phyloP scores from a whole-genome alignment of 345 rosid genomes.

The Arabidopsis suecica region DNA sequence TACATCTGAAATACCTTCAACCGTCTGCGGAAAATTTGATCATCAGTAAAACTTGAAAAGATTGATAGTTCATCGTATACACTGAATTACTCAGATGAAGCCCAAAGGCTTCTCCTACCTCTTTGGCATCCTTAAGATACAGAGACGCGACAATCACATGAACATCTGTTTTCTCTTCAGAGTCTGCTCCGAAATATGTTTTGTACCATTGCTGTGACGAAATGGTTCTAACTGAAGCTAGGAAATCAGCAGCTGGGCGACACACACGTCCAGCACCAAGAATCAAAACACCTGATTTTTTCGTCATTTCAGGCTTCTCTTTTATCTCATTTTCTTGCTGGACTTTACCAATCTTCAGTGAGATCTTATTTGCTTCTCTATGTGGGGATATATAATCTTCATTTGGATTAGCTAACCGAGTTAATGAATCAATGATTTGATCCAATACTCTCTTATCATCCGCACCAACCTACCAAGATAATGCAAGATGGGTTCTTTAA shows the following conservation, averaged over 20 bases:
- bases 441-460: conserved; percentile 75
- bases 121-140: conserved; percentile 88
- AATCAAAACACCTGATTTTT: conserved; percentile 64
- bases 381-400: conserved; percentile 44
- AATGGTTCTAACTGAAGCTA: conserved; percentile 64
- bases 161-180: conserved; percentile 55
- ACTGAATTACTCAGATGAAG: background rate
- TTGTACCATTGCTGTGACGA: conserved; percentile 55
- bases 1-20: conserved; percentile 78
- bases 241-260: conserved; percentile 77
- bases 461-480: conserved; percentile 79
- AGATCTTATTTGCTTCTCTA: conserved; percentile 52
- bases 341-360: conserved; percentile 59
- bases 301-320: conserved; percentile 46
- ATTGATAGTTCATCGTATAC: background rate
- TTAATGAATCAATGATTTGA: conserved; percentile 86
- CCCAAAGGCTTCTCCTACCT: conserved; percentile 54
- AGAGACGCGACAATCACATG: conserved; percentile 86
- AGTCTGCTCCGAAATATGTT: conserved; percentile 47
- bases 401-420: conserved; percentile 69
- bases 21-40: conserved; percentile 51
- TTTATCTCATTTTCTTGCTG: conserved; percentile 52
- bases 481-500: conserved; percentile 34
- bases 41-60: conserved; percentile 27
- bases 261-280: conserved; percentile 97